A percentile compares a stretch with the other conserved stretches of the same genome.
Evolutionary conservation across 2,329 filamentous ascomycete genomes (phyloP).

Genomic region (Verruconis gallopava): DNA sequence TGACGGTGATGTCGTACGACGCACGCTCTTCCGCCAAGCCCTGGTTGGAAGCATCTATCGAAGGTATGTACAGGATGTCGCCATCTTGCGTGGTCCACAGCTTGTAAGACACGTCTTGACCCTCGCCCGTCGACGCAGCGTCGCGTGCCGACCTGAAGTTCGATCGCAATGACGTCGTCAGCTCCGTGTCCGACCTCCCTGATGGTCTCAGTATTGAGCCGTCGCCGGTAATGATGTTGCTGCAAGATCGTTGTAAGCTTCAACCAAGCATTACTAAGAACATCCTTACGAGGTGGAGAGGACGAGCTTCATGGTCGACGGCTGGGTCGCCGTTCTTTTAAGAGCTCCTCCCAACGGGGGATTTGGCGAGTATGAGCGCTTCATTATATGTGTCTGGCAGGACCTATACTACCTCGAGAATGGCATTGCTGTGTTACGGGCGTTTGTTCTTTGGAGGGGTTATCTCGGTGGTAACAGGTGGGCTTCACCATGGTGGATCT

Average conservation of each 20-base stretch:
- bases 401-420: no score
- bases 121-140: constrained; percentile 11
- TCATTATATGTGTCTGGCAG: no score
- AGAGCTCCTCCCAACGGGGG: no score
- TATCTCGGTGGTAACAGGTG: no score
- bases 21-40: constrained; percentile 67
- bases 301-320: constrained; percentile 59
- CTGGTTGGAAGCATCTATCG: constrained; percentile 56
- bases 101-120: constrained; percentile 9
- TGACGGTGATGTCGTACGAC: constrained; percentile 89
- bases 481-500: background rate
- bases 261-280: no score
- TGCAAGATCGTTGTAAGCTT: no score
- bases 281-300: constrained; percentile 68
- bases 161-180: constrained; percentile 73
- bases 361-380: no score
- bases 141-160: constrained; percentile 56
- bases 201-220: constrained; percentile 69
- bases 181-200: constrained; percentile 75
- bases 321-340: no score
- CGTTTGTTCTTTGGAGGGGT: no score
- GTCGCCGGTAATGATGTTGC: constrained; percentile 75
- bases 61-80: constrained; percentile 59
- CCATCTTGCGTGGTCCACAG: constrained; percentile 13
- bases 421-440: no score